A percentile compares a stretch with the other conserved stretches of the same genome.
Evolutionary conservation across 768 basidiomycete species (phyloP).

Genomic region (Lactarius sanguifluus): DNA sequence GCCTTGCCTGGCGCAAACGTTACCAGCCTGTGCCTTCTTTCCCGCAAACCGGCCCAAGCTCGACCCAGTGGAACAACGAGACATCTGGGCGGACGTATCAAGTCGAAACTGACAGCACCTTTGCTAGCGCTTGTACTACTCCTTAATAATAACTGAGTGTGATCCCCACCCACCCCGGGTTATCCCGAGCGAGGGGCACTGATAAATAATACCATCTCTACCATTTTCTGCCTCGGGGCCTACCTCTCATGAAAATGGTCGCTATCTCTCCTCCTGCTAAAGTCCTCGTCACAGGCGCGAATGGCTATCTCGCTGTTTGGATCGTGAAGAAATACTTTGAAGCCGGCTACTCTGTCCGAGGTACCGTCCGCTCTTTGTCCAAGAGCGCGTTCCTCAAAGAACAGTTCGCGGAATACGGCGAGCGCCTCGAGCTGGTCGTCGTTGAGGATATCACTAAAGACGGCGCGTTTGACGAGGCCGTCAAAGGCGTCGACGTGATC

Average conservation of each 20-base stretch:
- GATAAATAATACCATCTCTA: not conserved
- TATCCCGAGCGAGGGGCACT: not conserved
- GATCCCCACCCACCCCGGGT: not conserved
- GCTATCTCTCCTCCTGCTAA: conserved; percentile 38
- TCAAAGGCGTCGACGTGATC: conserved; percentile 72
- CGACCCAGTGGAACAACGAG: too few relatives aligned
- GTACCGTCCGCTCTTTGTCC: conserved; percentile 59
- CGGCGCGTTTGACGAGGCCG: conserved; percentile 73
- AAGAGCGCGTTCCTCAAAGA: conserved; percentile 61
- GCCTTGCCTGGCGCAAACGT: not conserved
- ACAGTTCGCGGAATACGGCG: conserved; percentile 52
- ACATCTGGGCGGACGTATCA: too few relatives aligned
- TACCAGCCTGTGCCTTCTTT: too few relatives aligned
- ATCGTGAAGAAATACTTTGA: conserved; percentile 56
- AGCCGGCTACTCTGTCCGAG: conserved; percentile 61
- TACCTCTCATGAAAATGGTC: conserved; percentile 35
- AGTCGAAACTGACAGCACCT: too few relatives aligned
- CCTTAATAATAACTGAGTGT: not conserved
- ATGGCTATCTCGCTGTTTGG: conserved; percentile 62
- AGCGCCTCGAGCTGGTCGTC: conserved; percentile 60
- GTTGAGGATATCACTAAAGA: conserved; percentile 69
- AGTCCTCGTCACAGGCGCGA: conserved; percentile 58
- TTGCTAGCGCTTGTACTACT: not conserved
- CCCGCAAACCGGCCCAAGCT: too few relatives aligned
- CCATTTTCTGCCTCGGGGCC: not conserved